Evolutionary conservation across 2,329 filamentous ascomycete genomes (phyloP).

Genomic region (Neonectria sp.): DNA sequence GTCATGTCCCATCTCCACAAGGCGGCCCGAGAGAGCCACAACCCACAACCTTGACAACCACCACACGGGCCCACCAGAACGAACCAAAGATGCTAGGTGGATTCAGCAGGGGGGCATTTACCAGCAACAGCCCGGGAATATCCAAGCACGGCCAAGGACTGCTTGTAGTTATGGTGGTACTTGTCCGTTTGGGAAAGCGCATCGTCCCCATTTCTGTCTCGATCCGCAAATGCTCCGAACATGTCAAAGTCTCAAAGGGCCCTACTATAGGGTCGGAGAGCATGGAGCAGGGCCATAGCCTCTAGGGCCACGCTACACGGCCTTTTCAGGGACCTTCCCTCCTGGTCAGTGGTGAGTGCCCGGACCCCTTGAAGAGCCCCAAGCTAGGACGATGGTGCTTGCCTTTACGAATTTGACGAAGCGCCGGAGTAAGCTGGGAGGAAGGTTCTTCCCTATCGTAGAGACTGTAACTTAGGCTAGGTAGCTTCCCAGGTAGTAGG

Average conservation of each 20-base stretch:
- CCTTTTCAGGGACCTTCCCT: conserved; percentile 10
- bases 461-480: neutral
- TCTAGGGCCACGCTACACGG: conserved; percentile 20
- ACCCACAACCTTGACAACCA: conserved; percentile 26
- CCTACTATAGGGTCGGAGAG: neutral
- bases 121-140: conserved; percentile 19
- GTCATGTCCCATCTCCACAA: conserved; percentile 32
- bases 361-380: conserved; percentile 16
- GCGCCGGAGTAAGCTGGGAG: neutral
- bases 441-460: neutral
- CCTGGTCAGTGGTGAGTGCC: conserved; percentile 16
- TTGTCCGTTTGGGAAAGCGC: conserved; percentile 2
- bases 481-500: conserved; percentile 21
- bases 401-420: neutral
- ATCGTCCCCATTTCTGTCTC: conserved; percentile 19
- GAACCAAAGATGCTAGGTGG: neutral
- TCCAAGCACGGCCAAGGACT: conserved; percentile 13
- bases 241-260: conserved; percentile 6
- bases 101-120: neutral
- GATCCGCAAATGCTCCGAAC: conserved; percentile 32
- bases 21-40: conserved; percentile 32
- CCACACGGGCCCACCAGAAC: conserved; percentile 1
- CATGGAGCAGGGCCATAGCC: conserved; percentile 17
- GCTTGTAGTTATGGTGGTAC: conserved; percentile 16
- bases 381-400: conserved; percentile 11